Conservation (phyloP, 2,329 filamentous ascomycete genomes). For the Cytospora mali region DNA sequence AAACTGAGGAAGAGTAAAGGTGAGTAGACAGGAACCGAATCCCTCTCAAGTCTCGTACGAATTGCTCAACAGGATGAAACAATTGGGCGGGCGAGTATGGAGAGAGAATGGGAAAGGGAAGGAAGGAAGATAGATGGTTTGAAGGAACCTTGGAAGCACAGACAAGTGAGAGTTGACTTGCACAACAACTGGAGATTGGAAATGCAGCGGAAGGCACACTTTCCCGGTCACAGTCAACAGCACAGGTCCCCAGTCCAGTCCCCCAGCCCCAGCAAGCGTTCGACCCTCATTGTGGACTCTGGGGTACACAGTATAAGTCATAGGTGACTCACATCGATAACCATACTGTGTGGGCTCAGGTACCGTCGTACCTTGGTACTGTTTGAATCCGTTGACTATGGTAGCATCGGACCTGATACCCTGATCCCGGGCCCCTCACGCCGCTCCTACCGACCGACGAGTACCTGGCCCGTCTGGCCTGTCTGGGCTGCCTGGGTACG, state of each 20-base stretch:
- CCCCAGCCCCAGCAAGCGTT: background rate
- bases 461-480: no score
- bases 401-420: constrained; percentile 2
- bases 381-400: background rate
- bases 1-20: background rate
- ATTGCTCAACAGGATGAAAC: constrained; percentile 12
- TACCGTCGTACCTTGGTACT: constrained; percentile 7
- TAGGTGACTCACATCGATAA: background rate
- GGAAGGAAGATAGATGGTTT: constrained; percentile 14
- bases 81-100: constrained; percentile 15
- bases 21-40: background rate
- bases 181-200: background rate
- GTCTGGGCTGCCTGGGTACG: no score
- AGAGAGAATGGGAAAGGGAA: background rate
- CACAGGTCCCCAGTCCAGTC: no score
- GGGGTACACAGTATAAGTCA: background rate
- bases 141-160: constrained; percentile 24
- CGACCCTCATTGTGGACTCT: background rate
- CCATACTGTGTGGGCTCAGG: constrained; percentile 16
- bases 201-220: background rate
- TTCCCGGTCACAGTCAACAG: no score
- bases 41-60: background rate
- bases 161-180: constrained; percentile 3
- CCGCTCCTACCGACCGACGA: constrained; percentile 7
- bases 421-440: constrained; percentile 20